phyloP scores from a whole-genome alignment of 768 basidiomycete genomes.

The Termitomyces sp. region DNA sequence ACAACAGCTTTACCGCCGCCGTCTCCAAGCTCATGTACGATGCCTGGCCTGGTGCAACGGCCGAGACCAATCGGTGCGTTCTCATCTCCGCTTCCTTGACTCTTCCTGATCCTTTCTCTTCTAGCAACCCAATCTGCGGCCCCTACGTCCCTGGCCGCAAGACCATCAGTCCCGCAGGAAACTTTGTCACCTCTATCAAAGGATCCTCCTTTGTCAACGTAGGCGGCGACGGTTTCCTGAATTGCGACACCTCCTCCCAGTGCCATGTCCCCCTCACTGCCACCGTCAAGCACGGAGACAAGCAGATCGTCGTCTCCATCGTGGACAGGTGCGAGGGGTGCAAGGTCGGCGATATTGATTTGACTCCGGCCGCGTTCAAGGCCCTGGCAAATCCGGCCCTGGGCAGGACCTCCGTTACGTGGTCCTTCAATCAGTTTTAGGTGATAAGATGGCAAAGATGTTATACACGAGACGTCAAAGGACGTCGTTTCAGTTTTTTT shows the following conservation, averaged over 20 bases:
- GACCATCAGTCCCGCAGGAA: constrained; percentile 13
- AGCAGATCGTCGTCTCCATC: constrained; percentile 33
- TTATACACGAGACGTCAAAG: no score
- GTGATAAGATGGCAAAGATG: neutral
- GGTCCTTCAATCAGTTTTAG: constrained; percentile 30
- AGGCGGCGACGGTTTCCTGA: constrained; percentile 25
- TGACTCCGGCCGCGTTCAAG: constrained; percentile 23
- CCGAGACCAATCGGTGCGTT: constrained; percentile 21
- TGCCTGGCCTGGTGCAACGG: constrained; percentile 20
- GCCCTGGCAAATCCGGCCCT: constrained; percentile 20
- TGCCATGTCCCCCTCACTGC: constrained; percentile 20
- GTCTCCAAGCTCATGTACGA: constrained; percentile 24
- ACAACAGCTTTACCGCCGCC: constrained; percentile 24
- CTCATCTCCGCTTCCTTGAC: neutral
- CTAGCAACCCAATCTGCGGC: constrained; percentile 25
- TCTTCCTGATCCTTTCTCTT: neutral
- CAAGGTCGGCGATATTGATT: constrained; percentile 21
- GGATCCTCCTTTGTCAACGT: constrained; percentile 15
- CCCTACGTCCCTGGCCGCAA: constrained; percentile 24
- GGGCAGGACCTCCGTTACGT: constrained; percentile 27
- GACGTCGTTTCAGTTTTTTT: no score
- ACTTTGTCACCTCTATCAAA: constrained; percentile 18
- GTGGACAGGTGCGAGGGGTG: constrained; percentile 51
- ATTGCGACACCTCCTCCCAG: constrained; percentile 15
- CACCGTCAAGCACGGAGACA: constrained; percentile 24